Base-by-base conservation (phyloP, 495 filamentous ascomycete species). In the Cryomyces antarcticus region DNA sequence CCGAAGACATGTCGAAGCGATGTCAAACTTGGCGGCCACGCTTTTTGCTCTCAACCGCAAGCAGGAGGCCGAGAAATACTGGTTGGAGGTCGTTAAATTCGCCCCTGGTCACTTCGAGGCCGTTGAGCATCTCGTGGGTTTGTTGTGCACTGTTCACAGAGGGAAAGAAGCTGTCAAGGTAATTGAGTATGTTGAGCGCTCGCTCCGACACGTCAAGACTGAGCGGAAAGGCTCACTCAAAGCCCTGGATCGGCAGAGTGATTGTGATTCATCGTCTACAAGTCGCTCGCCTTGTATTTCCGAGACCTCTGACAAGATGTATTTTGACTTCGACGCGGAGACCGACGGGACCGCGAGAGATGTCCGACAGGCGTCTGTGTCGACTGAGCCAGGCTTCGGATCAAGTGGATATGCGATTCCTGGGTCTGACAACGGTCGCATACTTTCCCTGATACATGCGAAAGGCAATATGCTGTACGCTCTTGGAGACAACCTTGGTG, bases 391-490 rank as follows among this genome's bases (percentile, higher is more conserved):
- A 41, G 82, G 80, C 0, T 87, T 79, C 56, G 81, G 76, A 1
- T 79, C 77, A 13, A 92, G 87, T 56, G 84, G 83, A 37, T 95
- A 89, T 59, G 73, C 75, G 31, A 81, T 96, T 17, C 70, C 86
- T 6, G 81, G 82, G 6, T 78, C 72, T 24, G 89, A 97, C 49
- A 97, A 96, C 59, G 89, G 89, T 17, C 73, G 92, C 49, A 84
- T 99, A 62, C 70, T 96, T 9, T 80, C 85, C 30, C 66, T 99
- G 24, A 72, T 95, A 27, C 92, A 99, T 61, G 87, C 86, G 3
- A 99, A 96, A 59, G 89, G 92, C 28, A 99, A 96, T 50, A 93
- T 96, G 83, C 68, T 96, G 1, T 99, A 99, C 62, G 74, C 84
- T 31, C 60, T 93, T 41, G 86, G 86, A 27, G 80, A 96, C 47